Conservation (phyloP, 768 basidiomycete species). For the Leucocoprinus birnbaumii region DNA sequence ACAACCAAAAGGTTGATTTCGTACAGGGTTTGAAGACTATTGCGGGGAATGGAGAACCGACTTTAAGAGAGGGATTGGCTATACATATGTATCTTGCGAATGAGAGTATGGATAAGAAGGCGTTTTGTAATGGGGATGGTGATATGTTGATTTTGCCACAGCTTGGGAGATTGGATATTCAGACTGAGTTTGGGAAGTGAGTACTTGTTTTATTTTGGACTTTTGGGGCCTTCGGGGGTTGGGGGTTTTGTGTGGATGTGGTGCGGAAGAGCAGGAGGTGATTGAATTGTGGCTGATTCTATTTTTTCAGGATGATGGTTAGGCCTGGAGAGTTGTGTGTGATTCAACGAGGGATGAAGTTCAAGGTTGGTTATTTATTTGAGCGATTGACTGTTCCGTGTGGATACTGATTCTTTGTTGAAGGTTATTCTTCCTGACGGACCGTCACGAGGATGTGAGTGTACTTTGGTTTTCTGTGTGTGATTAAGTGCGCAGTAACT, state of each 20-base stretch:
- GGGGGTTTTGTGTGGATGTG: no score
- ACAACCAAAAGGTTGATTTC: slow-evolving; percentile 44
- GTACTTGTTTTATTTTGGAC: slow-evolving; percentile 16
- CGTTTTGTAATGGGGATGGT: slow-evolving; percentile 62
- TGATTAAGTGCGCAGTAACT: no score
- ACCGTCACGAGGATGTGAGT: slow-evolving; percentile 59
- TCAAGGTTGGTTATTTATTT: slow-evolving; percentile 49
- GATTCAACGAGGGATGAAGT: slow-evolving; percentile 65
- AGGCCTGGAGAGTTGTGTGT: slow-evolving; percentile 63
- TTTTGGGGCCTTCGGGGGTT: no score
- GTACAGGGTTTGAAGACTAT: slow-evolving; percentile 61
- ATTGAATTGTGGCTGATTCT: no score
- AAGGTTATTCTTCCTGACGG: slow-evolving; percentile 56
- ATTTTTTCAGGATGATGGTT: slow-evolving; percentile 47
- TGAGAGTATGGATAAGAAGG: slow-evolving; percentile 55
- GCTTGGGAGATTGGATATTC: slow-evolving; percentile 62
- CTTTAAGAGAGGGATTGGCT: slow-evolving; percentile 60
- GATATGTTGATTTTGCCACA: slow-evolving; percentile 68
- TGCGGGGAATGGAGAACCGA: slow-evolving; percentile 61
- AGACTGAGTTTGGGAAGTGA: slow-evolving; percentile 67
- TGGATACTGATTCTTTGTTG: neutral
- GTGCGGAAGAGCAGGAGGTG: no score
- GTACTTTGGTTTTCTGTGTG: neutral
- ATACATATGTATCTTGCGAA: slow-evolving; percentile 63
- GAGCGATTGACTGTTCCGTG: neutral